Evolutionary conservation across 1,284 basidiomycete genomes (phyloP), one percentile per base, ranked within the genome.

Genomic region (Trametes pubescens): DNA sequence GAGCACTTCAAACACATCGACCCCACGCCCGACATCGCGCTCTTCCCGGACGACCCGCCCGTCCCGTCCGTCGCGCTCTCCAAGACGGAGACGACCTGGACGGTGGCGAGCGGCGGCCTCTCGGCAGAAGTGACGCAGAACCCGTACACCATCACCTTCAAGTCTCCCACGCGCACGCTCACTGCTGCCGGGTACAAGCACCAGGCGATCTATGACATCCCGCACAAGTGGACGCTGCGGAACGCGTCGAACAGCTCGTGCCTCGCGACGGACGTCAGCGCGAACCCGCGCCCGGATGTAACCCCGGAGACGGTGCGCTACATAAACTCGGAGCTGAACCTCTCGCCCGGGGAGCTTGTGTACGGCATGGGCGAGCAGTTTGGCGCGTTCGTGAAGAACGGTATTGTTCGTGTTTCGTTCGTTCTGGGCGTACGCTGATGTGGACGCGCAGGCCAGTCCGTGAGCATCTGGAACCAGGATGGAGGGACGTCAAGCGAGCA

Each of bases 331-430:
- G 90, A 92, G 76, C 80, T 93, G 38, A 87, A 86, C 60, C 76
- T 90, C 13, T 86, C 86, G 18, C 88, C 89, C 0, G 90, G 89
- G 38, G 90, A 92, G 75, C 81, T 87, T 32, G 81, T 92, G 16
- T 92, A 92, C 73, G 90, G 90, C 13, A 79, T 92, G 22, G 90
- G 91, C 55, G 86, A 89, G 73, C 86, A 90, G 67, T 92, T 93
- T 72, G 88, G 88, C 1, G 80, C 88, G 21, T 88, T 92, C 62
- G 83, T 90, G 11, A 93, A 92, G 80, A 92, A 93, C 70, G 91
- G 90, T 81, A 73, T 69, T 79, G 38, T 4, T 14, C 79, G 38
- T 4, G 13, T 26, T 38, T 53, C 56, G 21, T 56, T n/a, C 16
- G 6, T 4, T 63, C 18, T n/a, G 16, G 22, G 38, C 49, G 34